Evolutionary conservation across 2,329 filamentous ascomycete species (phyloP).

Genomic region (Phoma herbarum): DNA sequence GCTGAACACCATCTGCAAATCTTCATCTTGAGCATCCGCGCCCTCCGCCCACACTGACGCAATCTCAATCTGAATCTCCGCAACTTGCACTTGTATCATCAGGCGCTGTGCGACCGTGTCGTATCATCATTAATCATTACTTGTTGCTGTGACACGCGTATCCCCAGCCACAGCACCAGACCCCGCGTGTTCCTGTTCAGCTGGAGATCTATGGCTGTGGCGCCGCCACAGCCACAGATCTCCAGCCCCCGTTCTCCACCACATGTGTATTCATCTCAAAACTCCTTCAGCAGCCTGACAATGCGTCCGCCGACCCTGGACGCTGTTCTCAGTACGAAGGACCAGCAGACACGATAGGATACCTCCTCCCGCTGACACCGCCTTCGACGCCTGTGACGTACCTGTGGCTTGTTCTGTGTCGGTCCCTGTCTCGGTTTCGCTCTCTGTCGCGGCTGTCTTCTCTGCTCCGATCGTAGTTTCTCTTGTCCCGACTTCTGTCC

Average conservation of each 20-base stretch:
- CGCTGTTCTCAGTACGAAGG: conserved; percentile 34
- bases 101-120: conserved; percentile 3
- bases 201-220: no score
- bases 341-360: conserved; percentile 35
- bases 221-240: not conserved
- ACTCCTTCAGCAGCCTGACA: conserved; percentile 32
- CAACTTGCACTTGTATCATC: not conserved
- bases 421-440: conserved; percentile 25
- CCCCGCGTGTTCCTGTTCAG: conserved; percentile 15
- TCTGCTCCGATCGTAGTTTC: conserved; percentile 23
- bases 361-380: conserved; percentile 46
- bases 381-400: conserved; percentile 48
- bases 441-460: conserved; percentile 29
- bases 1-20: conserved; percentile 13
- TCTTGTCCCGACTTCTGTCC: conserved; percentile 26
- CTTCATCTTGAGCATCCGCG: conserved; percentile 12
- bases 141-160: conserved; percentile 8
- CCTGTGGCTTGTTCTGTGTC: conserved; percentile 35
- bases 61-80: not conserved
- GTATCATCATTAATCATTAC: conserved; percentile 13
- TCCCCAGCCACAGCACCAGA: not conserved
- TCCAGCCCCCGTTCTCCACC: not conserved
- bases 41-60: conserved; percentile 3
- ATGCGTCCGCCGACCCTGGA: conserved; percentile 29
- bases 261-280: conserved; percentile 21